Evolutionary conservation across 371 early-diverging fungal species (phyloP).

Genomic region (Dinochytrium kinnereticum): DNA sequence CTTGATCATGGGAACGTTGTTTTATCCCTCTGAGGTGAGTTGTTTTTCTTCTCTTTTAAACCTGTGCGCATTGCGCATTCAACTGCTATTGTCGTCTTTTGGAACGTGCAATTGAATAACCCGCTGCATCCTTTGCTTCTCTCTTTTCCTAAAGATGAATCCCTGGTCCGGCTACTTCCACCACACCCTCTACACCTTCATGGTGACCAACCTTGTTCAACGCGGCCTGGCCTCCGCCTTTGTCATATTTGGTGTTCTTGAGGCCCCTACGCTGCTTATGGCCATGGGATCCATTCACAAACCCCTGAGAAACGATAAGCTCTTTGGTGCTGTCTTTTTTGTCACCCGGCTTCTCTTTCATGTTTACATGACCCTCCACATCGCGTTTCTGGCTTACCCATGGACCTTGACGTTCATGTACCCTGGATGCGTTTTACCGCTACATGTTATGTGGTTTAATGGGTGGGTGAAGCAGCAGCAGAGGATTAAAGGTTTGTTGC

Average conservation of each 20-base stretch:
- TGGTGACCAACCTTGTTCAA: slow-evolving; percentile 34
- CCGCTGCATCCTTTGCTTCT: no score
- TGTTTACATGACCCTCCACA: slow-evolving; percentile 22
- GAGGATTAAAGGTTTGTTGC: neutral
- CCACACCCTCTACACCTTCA: slow-evolving; percentile 48
- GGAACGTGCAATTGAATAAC: neutral
- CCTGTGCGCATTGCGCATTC: neutral
- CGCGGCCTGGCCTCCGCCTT: slow-evolving; percentile 44
- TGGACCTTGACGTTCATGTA: slow-evolving; percentile 15
- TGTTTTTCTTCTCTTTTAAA: neutral
- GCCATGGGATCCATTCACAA: slow-evolving; percentile 51
- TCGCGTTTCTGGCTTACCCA: slow-evolving; percentile 19
- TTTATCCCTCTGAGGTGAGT: slow-evolving; percentile 42
- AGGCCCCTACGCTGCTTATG: slow-evolving; percentile 55
- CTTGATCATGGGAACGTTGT: slow-evolving; percentile 45
- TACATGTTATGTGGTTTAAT: slow-evolving; percentile 39
- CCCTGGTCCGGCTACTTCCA: slow-evolving; percentile 53
- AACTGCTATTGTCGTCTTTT: neutral
- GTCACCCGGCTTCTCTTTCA: slow-evolving; percentile 53
- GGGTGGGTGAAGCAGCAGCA: slow-evolving; percentile 35
- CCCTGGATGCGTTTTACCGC: slow-evolving; percentile 27
- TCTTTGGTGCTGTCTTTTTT: slow-evolving; percentile 57
- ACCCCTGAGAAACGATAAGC: slow-evolving; percentile 45
- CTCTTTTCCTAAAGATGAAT: slow-evolving; percentile 32
- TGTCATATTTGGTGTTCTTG: slow-evolving; percentile 48